Conservation (phyloP, 352 stramenopile species). For the Globisporangium splendens region DNA sequence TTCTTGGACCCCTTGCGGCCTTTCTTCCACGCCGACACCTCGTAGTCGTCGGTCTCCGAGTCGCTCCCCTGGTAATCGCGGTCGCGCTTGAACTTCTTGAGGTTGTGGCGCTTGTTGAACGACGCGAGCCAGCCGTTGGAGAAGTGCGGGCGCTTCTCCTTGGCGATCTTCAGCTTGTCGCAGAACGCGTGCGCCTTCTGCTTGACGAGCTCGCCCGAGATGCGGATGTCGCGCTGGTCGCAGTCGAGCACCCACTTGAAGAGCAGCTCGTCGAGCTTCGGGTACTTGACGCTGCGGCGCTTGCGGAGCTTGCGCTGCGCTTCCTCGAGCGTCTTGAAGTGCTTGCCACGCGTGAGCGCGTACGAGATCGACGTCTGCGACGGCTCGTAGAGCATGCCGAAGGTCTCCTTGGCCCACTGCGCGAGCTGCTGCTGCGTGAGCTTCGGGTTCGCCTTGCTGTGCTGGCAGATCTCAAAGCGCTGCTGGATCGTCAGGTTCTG, state of each 20-base stretch:
- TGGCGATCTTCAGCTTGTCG: conserved; percentile 9
- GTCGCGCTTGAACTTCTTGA: conserved; percentile 22
- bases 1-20: not conserved
- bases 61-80: conserved; percentile 14
- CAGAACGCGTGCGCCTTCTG: conserved; percentile 1
- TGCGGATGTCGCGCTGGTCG: conserved; percentile 16
- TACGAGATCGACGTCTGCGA: conserved; percentile 83
- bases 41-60: conserved; percentile 15
- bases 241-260: conserved; percentile 19
- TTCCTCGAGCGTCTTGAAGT: conserved; percentile 68
- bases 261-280: conserved; percentile 19
- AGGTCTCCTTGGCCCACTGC: conserved; percentile 73
- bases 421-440: conserved; percentile 70
- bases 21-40: not conserved
- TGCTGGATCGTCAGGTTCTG: conserved; percentile 80
- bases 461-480: conserved; percentile 76
- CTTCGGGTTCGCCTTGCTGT: conserved; percentile 67
- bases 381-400: conserved; percentile 61
- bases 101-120: conserved; percentile 59
- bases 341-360: conserved; percentile 70
- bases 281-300: conserved; percentile 16
- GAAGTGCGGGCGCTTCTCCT: conserved; percentile 6
- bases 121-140: not conserved
- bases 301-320: conserved; percentile 59
- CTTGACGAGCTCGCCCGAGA: conserved; percentile 12